phyloP scores from a whole-genome alignment of 495 filamentous ascomycete genomes.

The Aspergillus hancockii region DNA sequence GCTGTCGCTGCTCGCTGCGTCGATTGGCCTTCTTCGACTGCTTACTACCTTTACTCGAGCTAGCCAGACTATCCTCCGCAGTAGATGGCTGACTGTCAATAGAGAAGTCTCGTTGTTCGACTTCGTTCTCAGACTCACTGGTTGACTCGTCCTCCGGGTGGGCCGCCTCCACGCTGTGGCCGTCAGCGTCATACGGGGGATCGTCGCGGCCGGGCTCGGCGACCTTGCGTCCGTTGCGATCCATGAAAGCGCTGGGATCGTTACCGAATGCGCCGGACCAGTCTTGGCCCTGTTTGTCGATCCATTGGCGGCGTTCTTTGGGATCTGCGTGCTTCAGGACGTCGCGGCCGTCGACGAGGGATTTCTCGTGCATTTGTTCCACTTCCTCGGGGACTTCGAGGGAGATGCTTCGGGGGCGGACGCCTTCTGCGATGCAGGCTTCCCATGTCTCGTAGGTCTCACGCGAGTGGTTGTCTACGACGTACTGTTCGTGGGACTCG shows the following conservation, averaged over 20 bases:
- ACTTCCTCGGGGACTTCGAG: constrained; percentile 67
- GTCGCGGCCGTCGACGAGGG: constrained; percentile 73
- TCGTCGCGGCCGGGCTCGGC: constrained; percentile 56
- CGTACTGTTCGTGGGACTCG: constrained; percentile 78
- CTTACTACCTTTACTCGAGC: constrained; percentile 17
- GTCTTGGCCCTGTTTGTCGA: constrained; percentile 77
- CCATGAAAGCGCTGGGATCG: constrained; percentile 58
- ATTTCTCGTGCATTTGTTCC: constrained; percentile 74
- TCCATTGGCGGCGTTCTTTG: constrained; percentile 74
- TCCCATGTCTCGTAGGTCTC: constrained; percentile 96
- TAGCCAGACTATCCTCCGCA: constrained; percentile 17
- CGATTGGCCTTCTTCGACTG: constrained; percentile 38
- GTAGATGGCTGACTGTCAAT: not conserved
- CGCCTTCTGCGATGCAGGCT: constrained; percentile 82
- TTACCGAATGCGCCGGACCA: constrained; percentile 86
- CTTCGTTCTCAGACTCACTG: constrained; percentile 24
- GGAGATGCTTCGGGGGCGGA: constrained; percentile 64
- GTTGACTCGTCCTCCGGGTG: constrained; percentile 9
- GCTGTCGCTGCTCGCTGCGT: constrained; percentile 51
- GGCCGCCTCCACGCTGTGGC: constrained; percentile 45
- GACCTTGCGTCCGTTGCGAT: constrained; percentile 49
- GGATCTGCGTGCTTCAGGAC: constrained; percentile 69
- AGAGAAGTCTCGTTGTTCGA: constrained; percentile 9
- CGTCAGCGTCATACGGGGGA: constrained; percentile 59
- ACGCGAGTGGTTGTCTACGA: constrained; percentile 82